Evolutionary conservation across 2,329 filamentous ascomycete species (phyloP), one percentile per base, ranked within the genome.

Genomic region (Fusarium acutatum): DNA sequence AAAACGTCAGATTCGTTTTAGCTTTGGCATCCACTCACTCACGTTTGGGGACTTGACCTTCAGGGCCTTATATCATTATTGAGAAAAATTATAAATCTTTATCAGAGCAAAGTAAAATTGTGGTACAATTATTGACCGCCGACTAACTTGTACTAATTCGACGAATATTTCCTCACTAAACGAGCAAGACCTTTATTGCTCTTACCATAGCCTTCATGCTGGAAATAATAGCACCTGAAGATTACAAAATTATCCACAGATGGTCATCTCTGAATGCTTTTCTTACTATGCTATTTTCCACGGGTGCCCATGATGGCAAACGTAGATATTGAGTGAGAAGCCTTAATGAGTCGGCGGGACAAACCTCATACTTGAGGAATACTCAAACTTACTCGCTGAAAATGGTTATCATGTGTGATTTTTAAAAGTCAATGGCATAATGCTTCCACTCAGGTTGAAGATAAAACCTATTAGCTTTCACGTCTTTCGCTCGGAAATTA

Each of bases 131-230:
- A 6, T 26, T 8, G 0, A 41, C 5, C 6, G 8, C 14, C 14
- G 9, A 24, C 5, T 7, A 17, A 17, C 11, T 6, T 7, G 22
- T 17, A 32, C 37, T 11, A 24, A n/a, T n/a, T n/a, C 20, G 13
- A 18, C 34, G 34, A 44, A 37, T 34, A 59, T 44, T 24, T 53
- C 37, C 30, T n/a, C 11, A 20, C 47, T 12, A 24, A 43, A 22
- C 35, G 35, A 22, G 37, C 12, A 17, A 47, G 54, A 20, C 40
- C 49, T 67, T 52, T 18, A 11, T 32, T 20, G 46, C 38, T 64
- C 62, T 70, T 57, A 56, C 54, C 5, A 44, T 13, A 66, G 34
- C 56, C 69, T 66, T 66, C 56, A 24, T 64, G 65, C 44, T 18
- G 32, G 65, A n/a, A 53, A 60, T 66, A 38, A 46, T 49, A 28